Evolutionary conservation across 2,329 filamentous ascomycete genomes (phyloP).

Genomic region (Colletotrichum agaves): DNA sequence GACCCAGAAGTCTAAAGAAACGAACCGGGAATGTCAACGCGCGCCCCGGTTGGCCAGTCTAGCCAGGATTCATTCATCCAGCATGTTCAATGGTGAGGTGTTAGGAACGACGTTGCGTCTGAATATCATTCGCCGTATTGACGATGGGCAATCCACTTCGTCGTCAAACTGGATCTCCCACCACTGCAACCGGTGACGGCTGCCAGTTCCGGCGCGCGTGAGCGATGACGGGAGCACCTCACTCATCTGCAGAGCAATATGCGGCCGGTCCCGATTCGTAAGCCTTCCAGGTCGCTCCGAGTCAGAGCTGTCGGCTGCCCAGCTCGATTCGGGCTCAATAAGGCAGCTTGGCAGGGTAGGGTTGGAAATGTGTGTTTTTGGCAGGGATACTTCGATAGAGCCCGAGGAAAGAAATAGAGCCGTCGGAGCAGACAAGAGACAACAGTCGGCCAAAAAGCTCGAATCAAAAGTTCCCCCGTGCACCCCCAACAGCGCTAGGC

Average conservation of each 20-base stretch:
- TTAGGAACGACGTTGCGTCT: constrained; percentile 2
- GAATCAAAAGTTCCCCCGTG: constrained; percentile 26
- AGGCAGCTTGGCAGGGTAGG: constrained; percentile 27
- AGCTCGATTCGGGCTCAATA: constrained; percentile 22
- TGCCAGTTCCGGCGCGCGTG: background rate
- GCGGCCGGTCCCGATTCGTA: constrained; percentile 11
- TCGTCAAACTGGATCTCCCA: background rate
- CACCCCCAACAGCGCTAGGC: constrained; percentile 28
- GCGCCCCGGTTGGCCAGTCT: constrained; percentile 28
- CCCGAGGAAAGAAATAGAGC: constrained; percentile 1
- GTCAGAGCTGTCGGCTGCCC: constrained; percentile 19
- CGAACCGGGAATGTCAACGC: constrained; percentile 31
- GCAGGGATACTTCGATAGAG: background rate
- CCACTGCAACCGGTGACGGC: background rate
- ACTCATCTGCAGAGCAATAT: constrained; percentile 8
- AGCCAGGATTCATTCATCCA: constrained; percentile 22
- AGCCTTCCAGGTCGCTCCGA: constrained; percentile 16
- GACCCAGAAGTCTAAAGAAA: constrained; percentile 36
- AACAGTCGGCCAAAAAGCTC: constrained; percentile 13
- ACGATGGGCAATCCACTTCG: background rate
- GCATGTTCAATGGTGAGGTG: constrained; percentile 3
- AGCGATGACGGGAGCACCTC: constrained; percentile 8
- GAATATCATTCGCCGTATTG: background rate
- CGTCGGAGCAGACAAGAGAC: background rate
- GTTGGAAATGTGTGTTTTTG: constrained; percentile 7